Base-by-base conservation (phyloP, 306 rosid species). In the Oemleria cerasiformis region DNA sequence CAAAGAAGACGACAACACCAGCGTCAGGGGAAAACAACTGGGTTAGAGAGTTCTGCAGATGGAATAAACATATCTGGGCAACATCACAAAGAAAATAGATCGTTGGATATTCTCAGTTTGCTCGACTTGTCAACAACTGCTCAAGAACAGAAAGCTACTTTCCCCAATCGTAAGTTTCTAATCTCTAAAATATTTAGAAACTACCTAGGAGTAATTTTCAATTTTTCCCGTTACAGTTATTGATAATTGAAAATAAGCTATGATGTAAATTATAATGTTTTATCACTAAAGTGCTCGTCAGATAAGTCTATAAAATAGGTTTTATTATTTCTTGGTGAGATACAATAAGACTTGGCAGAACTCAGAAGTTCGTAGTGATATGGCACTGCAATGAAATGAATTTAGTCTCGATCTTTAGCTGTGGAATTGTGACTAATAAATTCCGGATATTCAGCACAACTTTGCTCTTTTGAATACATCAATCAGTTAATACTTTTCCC, bases 91-190 rank as follows among this genome's bases (percentile, higher is more conserved):
- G 90, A 87, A 72, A 80, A 82, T 40, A 86, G 80, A 25, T 94
- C 98, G 10, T 75, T 94, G 79, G 98, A 94, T 78, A 79, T 94
- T 84, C 84, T 89, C 79, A 91, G 74, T 86, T 79, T 94, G 76
- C 79, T 84, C 20, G 80, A 84, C 85, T 85, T 91, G 88, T 88
- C 97, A 49, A 63, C 70, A 59, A 65, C 67, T 72, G 77, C 88
- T 51, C 87, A 74, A 73, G 74, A 82, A 62, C 49, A 78, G 78
- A 73, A 75, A 66, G 67, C 84, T 80, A 41, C 81, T 51, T 44
- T 57, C 75, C 80, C 71, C n/a, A 74, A 62, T 59, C 87, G 97
- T 88, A 68, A 63, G 75, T 8, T 66, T 65, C 57, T 7, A 51
- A 13, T 55, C 20, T 59, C 60, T 20, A 5, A 15, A 14, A 47